These are phyloP conservation scores for Aegilops speltoides DNA, from an alignment of 176 grass and related monocot genomes.

Conservation along the genomic window DNA sequence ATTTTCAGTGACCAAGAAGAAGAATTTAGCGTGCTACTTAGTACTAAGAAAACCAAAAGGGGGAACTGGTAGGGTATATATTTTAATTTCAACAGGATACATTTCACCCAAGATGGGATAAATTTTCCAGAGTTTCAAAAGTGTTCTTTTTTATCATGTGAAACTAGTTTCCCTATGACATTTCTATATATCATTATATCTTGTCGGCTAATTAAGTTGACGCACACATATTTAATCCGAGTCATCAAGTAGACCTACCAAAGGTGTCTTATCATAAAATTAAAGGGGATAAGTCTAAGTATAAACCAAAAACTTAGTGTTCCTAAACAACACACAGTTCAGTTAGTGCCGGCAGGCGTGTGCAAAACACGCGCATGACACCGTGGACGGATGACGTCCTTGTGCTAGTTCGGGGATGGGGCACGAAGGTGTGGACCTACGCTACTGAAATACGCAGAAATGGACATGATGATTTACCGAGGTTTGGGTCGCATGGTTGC, in stretches of 20 bases:
- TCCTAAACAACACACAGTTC: background rate
- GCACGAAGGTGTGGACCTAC: too few relatives aligned
- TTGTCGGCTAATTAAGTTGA: background rate
- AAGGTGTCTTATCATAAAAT: background rate
- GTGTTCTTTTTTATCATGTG: background rate
- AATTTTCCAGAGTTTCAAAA: background rate
- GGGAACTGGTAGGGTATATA: background rate
- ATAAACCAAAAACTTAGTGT: background rate
- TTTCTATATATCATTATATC: background rate
- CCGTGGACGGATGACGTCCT: too few relatives aligned
- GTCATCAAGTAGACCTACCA: background rate
- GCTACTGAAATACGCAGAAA: too few relatives aligned
- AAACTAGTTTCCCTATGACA: background rate
- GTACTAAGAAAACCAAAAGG: constrained; percentile 7
- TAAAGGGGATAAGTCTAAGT: background rate
- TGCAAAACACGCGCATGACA: too few relatives aligned
- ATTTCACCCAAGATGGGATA: background rate
- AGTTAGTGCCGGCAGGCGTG: too few relatives aligned
- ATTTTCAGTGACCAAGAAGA: constrained; percentile 21
- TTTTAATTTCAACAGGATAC: background rate
- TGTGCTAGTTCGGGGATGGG: too few relatives aligned
- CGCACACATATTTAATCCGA: background rate
- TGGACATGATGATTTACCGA: too few relatives aligned
- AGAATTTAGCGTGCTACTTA: background rate
- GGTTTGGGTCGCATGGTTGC: too few relatives aligned